Evolutionary conservation across 768 basidiomycete species (phyloP), one percentile per base, ranked within the genome.

Genomic region (Mycena haematopus): DNA sequence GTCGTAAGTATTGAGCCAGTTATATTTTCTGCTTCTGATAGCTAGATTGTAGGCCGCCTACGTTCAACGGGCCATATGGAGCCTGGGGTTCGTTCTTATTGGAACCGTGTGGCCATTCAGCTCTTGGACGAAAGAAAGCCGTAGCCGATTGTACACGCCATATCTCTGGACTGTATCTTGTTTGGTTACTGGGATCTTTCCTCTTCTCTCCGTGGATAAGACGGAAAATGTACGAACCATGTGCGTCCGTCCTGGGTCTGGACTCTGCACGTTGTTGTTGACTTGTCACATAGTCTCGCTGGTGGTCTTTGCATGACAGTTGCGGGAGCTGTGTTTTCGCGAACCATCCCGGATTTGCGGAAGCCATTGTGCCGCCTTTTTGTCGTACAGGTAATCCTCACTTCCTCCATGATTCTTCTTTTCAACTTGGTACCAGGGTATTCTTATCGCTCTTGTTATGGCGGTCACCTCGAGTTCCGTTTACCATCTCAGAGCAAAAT

Each of bases 161-260:
- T 38, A 71, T 0, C 60, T 68, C 1, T 93, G 90, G 89, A 68
- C 71, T 2, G 21, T 69, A 17, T 77, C 80, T 7, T 92, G 88
- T 70, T 65, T 85, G 1, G 65, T 78, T n/a, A 84, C 83, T 0
- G 83, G 82, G 0, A 66, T 91, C 3, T 95, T 94, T 68, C 92
- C 92, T 0, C 71, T 91, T 27, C 79, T 93, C 27, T 77, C 84
- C 9, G 90, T 93, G 3, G 86, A 93, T 60, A 90, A 91, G 70
- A 75, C 77, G 24, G 93, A 94, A 74, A 86, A 77, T 63, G 60
- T 89, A 22, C 25, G 68, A 1, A 70, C 79, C 3, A 87, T 94
- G 93, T 92, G 58, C 70, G 86, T 77, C 9, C 47, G 40, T n/a
- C n/a, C n/a, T n/a, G 19, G 6, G 22, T 38, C 25, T 14, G 21